These are phyloP conservation scores for Angomonas deanei DNA, from an alignment of 208 protist species.

Conservation along the genomic window DNA sequence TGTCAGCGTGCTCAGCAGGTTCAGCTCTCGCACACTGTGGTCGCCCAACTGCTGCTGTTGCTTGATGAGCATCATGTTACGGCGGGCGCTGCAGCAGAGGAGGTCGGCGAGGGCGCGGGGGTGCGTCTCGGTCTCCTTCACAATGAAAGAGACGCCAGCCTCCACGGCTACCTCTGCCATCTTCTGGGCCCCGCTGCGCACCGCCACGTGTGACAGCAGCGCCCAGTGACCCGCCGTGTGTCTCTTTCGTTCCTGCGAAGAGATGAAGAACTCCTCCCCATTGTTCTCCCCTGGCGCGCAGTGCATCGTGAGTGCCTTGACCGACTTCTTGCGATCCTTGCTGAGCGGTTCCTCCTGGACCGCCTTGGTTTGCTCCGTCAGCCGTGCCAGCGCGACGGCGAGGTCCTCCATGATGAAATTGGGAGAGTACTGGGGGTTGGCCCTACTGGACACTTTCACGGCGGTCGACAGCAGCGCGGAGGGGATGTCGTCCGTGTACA, in stretches of 20 bases:
- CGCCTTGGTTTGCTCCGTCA: constrained; percentile 19
- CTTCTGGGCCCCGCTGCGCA: constrained; percentile 25
- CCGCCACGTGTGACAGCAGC: constrained; percentile 45
- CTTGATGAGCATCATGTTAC: constrained; percentile 14
- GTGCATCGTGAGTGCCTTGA: constrained; percentile 34
- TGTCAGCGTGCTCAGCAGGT: constrained; percentile 23
- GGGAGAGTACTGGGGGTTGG: not conserved
- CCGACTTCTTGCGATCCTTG: constrained; percentile 24
- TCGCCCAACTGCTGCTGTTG: not conserved
- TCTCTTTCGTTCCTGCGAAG: constrained; percentile 17
- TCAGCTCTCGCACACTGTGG: constrained; percentile 19
- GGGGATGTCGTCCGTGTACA: constrained; percentile 37
- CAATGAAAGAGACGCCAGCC: constrained; percentile 33
- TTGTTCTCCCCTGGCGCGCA: constrained; percentile 41
- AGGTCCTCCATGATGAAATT: constrained; percentile 24
- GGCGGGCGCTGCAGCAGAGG: constrained; percentile 38
- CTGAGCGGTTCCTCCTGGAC: constrained; percentile 14
- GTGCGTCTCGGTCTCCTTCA: constrained; percentile 13
- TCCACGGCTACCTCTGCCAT: constrained; percentile 44
- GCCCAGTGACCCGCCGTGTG: constrained; percentile 58
- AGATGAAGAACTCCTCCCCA: constrained; percentile 16
- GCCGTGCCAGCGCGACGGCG: constrained; percentile 28
- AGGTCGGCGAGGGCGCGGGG: constrained; percentile 39
- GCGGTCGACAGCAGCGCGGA: constrained; percentile 29
- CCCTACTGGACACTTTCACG: constrained; percentile 10